These are phyloP conservation scores for Coniochaeta sp. DNA, from an alignment of 2,329 filamentous ascomycete genomes.

Conservation along the genomic window DNA sequence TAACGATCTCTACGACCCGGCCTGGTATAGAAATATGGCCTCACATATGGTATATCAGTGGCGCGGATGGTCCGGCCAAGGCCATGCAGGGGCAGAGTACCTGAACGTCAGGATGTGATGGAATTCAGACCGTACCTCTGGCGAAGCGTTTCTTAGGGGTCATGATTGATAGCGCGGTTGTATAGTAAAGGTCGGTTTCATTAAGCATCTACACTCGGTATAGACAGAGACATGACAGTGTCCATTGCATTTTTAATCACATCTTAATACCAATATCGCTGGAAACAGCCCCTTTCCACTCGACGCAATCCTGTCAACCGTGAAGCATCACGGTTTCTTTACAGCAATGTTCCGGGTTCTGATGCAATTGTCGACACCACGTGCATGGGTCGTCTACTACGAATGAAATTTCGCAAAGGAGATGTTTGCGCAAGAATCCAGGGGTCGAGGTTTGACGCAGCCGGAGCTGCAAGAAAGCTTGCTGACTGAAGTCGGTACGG, in stretches of 20 bases:
- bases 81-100: conserved; percentile 8
- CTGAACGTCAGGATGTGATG: conserved; percentile 15
- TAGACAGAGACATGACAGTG: background rate
- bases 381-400: no score
- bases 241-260: background rate
- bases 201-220: background rate
- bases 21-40: conserved; percentile 9
- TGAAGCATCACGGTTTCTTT: background rate
- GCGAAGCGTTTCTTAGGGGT: no score
- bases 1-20: conserved; percentile 3
- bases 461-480: background rate
- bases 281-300: background rate
- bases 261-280: background rate
- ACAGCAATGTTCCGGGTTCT: no score
- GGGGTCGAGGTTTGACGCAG: background rate
- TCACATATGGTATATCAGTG: conserved; percentile 15
- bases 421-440: background rate
- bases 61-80: conserved; percentile 15
- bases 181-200: background rate
- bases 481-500: background rate
- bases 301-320: background rate
- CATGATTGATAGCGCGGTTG: no score
- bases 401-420: no score
- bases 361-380: no score
- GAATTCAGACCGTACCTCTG: no score